phyloP scores from a whole-genome alignment of 768 basidiomycete species.

The Pholiota conissans region DNA sequence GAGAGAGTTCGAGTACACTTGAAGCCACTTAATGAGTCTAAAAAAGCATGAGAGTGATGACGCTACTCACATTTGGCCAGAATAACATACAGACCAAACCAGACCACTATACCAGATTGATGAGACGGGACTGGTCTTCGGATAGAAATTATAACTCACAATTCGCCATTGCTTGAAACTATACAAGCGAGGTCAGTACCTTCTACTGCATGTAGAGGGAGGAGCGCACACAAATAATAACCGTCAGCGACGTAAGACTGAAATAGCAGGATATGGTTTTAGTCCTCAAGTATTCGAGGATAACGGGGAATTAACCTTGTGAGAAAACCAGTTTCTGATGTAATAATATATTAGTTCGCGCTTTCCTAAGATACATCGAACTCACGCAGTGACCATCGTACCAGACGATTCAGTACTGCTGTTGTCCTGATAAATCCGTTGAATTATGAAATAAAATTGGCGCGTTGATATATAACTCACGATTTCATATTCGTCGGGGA shows the following conservation, averaged over 20 bases:
- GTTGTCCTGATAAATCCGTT: neutral
- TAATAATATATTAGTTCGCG: no score
- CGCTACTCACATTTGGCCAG: constrained; percentile 10
- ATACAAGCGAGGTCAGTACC: neutral
- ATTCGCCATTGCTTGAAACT: constrained; percentile 16
- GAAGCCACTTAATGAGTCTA: neutral
- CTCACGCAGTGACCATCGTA: constrained; percentile 13
- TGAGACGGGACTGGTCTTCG: neutral
- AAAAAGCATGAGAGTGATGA: neutral
- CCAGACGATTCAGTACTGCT: constrained; percentile 7
- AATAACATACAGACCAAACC: constrained; percentile 16
- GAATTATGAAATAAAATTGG: neutral
- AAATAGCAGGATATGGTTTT: no score
- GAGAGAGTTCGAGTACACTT: constrained; percentile 16
- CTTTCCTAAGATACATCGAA: no score
- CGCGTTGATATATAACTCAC: neutral
- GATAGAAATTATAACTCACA: neutral
- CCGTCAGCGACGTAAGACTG: constrained; percentile 12
- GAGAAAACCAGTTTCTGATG: constrained; percentile 13
- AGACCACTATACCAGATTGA: constrained; percentile 5
- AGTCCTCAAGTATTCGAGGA: neutral
- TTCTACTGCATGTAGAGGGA: no score
- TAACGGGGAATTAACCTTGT: constrained; percentile 8
- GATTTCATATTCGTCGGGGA: constrained; percentile 10
- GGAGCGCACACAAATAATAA: constrained; percentile 11